Evolutionary conservation across 768 basidiomycete genomes (phyloP), one percentile per base, ranked within the genome.

Genomic region (Leccinum imitatum): DNA sequence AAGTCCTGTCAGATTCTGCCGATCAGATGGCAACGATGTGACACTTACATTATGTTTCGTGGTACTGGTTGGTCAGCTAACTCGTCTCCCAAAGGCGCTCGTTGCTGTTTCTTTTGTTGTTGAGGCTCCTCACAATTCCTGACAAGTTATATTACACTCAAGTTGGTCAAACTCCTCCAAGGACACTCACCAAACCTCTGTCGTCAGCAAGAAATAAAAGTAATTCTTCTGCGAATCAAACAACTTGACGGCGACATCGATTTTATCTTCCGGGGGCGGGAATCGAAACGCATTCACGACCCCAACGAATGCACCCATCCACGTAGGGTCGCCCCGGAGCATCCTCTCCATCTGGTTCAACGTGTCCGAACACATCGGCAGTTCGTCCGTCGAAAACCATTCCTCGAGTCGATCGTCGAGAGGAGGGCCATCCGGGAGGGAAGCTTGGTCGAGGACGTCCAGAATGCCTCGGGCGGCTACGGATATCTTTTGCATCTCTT

Each of bases 371-470:
- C 55, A 65, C 7, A 7, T 52, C 35, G 39, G 33, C 3, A 50
- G 14, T 19, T 60, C 63, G 15, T 54, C 52, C n/a, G 39, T 54
- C 4, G 63, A 44, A 31, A 65, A 50, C 63, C 63, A 64, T 1
- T 56, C 63, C 14, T 54, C 13, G 5, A 65, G 55, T 9, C 59
- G 58, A 25, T 65, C 54, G 11, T 65, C 63, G 4, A 64, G 58
- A 27, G 51, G 51, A 3, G 47, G 54, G 4, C 48, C 47, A 15
- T 50, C 31, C 10, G 25, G 53, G 21, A 60, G 31, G 25, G 54
- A 54, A 25, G 33, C 33, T 17, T 58, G 46, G 25, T 10, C 23
- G 25, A 63, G 61, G 4, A 63, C 19, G 7, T 25, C 39, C 3
- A 58, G 47, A 14, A 63, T 50, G 19, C 52, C 47, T 9, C 35